A percentile compares a stretch with the other conserved stretches of the same genome.
Conservation (phyloP, 768 basidiomycete species). For the Tricholomella constricta region DNA sequence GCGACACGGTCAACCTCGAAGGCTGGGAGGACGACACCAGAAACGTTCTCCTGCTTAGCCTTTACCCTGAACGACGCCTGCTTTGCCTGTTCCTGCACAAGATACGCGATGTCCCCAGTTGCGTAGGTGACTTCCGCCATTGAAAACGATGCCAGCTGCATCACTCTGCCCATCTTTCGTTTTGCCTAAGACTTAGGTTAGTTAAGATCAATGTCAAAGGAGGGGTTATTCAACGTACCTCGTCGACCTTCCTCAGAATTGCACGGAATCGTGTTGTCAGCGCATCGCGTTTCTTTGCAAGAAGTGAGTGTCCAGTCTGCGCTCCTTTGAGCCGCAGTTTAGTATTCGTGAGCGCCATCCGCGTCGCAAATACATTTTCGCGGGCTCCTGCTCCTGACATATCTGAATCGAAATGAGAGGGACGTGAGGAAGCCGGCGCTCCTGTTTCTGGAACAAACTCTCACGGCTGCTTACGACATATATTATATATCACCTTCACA, state of each 20-base stretch:
- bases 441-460: too few species aligned
- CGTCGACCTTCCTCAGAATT: slow-evolving; percentile 96
- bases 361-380: slow-evolving; percentile 95
- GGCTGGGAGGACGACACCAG: slow-evolving; percentile 92
- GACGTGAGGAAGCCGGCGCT: background rate
- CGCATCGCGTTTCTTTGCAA: slow-evolving; percentile 98
- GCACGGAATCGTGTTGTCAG: slow-evolving; percentile 92
- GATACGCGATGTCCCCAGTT: slow-evolving; percentile 96
- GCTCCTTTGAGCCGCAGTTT: slow-evolving; percentile 88
- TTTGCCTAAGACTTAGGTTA: slow-evolving; percentile 72
- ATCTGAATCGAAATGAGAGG: background rate
- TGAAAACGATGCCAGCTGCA: slow-evolving; percentile 98
- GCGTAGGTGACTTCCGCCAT: slow-evolving; percentile 99
- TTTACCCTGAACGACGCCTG: slow-evolving; percentile 90
- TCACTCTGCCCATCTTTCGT: slow-evolving; percentile 97
- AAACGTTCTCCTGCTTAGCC: slow-evolving; percentile 97
- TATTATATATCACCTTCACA: background rate
- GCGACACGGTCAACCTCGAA: slow-evolving; percentile 89
- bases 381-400: slow-evolving; percentile 93
- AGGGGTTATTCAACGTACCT: slow-evolving; percentile 51
- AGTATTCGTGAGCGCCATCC: slow-evolving; percentile 96
- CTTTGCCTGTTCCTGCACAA: slow-evolving; percentile 95
- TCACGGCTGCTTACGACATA: too few species aligned
- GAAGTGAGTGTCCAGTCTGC: slow-evolving; percentile 91
- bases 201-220: slow-evolving; percentile 19